These are phyloP conservation scores for Citrus australasica DNA, from an alignment of 345 rosid species.

Conservation along the genomic window DNA sequence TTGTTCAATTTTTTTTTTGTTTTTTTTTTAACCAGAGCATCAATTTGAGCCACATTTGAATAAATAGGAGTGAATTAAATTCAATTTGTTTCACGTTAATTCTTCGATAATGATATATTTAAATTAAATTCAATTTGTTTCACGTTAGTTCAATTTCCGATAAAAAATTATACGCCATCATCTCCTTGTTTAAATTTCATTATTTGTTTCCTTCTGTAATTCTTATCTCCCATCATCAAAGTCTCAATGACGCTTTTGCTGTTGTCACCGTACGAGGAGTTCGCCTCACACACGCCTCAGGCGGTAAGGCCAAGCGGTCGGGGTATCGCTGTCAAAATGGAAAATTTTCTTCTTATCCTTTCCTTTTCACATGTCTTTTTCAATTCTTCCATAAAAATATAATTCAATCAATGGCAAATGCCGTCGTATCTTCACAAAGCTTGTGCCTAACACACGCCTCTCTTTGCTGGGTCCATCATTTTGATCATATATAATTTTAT, in stretches of 20 bases:
- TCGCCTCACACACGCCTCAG: constrained; percentile 12
- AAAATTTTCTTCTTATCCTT: not conserved
- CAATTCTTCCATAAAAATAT: not conserved
- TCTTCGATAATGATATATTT: too few relatives aligned
- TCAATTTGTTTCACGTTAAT: too few relatives aligned
- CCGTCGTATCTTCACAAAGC: not conserved
- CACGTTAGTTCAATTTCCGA: too few relatives aligned
- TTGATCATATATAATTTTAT: not conserved
- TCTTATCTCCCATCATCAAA: not conserved
- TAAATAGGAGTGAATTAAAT: too few relatives aligned
- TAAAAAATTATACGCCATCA: too few relatives aligned
- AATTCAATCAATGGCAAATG: not conserved
- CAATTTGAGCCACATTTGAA: too few relatives aligned
- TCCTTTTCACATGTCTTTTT: not conserved
- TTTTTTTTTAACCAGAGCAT: too few relatives aligned
- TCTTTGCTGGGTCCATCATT: not conserved
- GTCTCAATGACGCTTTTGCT: not conserved
- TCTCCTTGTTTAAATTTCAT: too few relatives aligned
- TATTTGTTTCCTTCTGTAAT: not conserved
- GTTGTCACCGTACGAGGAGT: not conserved
- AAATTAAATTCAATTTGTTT: too few relatives aligned
- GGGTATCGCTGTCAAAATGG: not conserved
- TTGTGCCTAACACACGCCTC: constrained; percentile 8
- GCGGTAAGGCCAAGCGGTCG: not conserved
- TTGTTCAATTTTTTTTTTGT: too few relatives aligned